Percentiles rank a stretch among this genome's conserved stretches.
phyloP scores from a whole-genome alignment of 352 stramenopile genomes.

The Phytophthora pini region DNA sequence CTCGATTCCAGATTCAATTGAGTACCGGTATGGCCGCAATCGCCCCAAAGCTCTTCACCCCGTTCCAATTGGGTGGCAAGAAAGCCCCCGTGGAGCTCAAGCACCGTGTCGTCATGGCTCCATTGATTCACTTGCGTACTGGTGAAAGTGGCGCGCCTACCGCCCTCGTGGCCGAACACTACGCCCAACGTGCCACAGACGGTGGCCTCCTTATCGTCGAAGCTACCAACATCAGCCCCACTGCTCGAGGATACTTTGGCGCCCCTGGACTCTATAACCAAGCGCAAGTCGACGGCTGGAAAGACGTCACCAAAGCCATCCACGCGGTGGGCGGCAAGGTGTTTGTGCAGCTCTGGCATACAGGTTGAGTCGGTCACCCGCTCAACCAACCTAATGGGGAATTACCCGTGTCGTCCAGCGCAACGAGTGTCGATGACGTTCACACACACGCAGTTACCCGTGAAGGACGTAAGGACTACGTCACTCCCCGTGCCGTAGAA shows the following conservation, averaged over 20 bases:
- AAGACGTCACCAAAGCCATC: constrained; percentile 36
- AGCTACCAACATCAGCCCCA: constrained; percentile 54
- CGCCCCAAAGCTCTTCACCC: constrained; percentile 35
- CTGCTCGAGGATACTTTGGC: constrained; percentile 27
- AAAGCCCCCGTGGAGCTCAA: constrained; percentile 36
- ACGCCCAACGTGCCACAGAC: constrained; percentile 44
- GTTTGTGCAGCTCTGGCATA: constrained; percentile 25
- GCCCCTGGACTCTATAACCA: constrained; percentile 43
- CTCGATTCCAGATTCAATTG: no score
- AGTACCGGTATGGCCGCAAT: background rate
- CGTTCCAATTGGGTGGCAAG: constrained; percentile 34
- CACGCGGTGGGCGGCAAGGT: constrained; percentile 23
- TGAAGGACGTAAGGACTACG: constrained; percentile 33
- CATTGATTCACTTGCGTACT: constrained; percentile 41
- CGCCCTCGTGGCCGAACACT: constrained; percentile 34
- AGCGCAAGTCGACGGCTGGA: constrained; percentile 43
- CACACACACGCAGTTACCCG: constrained; percentile 2
- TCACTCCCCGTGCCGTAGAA: constrained; percentile 58
- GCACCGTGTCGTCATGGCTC: constrained; percentile 57
- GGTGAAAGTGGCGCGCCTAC: constrained; percentile 31
- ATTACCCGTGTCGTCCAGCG: constrained; percentile 18
- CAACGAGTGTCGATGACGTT: background rate
- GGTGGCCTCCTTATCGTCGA: constrained; percentile 57
- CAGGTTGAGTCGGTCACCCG: constrained; percentile 14
- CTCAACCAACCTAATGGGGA: constrained; percentile 13